Conservation (phyloP, 208 protist genomes). For the Wallacemonas rigidus region DNA sequence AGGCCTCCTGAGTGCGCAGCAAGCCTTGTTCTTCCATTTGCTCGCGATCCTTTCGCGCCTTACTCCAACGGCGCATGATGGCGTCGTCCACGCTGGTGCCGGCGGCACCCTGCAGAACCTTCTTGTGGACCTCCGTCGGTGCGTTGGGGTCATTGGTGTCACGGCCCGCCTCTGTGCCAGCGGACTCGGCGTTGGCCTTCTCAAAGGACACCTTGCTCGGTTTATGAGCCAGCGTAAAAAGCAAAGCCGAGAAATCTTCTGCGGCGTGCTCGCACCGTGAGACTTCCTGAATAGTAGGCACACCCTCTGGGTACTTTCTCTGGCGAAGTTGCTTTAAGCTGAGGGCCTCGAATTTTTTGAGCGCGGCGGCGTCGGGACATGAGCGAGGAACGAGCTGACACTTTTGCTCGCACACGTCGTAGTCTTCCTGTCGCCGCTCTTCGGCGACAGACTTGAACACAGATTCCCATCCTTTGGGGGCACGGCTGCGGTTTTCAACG, state of each 20-base stretch:
- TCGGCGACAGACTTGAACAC: conserved; percentile 56
- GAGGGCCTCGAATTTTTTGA: conserved; percentile 43
- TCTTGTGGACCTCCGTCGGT: conserved; percentile 48
- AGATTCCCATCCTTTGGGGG: conserved; percentile 61
- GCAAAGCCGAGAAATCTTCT: conserved; percentile 46
- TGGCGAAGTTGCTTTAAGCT: conserved; percentile 19
- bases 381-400: conserved; percentile 41
- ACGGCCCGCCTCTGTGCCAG: conserved; percentile 8
- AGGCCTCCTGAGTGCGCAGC: conserved; percentile 28
- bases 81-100: conserved; percentile 40
- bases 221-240: conserved; percentile 78
- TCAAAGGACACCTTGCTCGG: conserved; percentile 76
- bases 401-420: conserved; percentile 42
- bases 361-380: conserved; percentile 37
- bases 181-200: conserved; percentile 27
- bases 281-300: conserved; percentile 45
- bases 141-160: conserved; percentile 23
- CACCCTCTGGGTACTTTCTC: conserved; percentile 12
- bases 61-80: conserved; percentile 57
- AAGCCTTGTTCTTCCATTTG: conserved; percentile 54
- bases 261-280: conserved; percentile 71
- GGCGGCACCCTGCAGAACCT: conserved; percentile 40
- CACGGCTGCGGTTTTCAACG: conserved; percentile 62
- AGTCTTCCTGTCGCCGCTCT: conserved; percentile 52
- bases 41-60: conserved; percentile 26